Conservation (phyloP, 805 yeast genomes). For the Candida ponderosae region DNA sequence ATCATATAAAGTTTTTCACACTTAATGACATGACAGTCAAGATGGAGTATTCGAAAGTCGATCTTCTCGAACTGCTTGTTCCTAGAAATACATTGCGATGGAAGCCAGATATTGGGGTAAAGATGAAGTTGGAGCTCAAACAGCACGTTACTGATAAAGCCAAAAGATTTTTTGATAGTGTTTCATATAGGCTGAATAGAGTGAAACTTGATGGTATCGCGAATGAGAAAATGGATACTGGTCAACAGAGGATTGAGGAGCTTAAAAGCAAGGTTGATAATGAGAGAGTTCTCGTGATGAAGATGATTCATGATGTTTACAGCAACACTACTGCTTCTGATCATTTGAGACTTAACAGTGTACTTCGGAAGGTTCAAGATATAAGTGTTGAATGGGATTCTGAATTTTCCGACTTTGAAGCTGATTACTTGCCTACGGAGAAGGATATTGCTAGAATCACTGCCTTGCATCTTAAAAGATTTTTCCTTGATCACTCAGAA, state of each 20-base stretch:
- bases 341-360: slow-evolving; percentile 61
- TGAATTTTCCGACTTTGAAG: slow-evolving; percentile 76
- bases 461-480: slow-evolving; percentile 72
- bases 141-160: slow-evolving; percentile 46
- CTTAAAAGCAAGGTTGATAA: slow-evolving; percentile 42
- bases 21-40: slow-evolving; percentile 70
- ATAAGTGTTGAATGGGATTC: slow-evolving; percentile 81
- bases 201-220: slow-evolving; percentile 72
- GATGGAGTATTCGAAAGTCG: slow-evolving; percentile 70
- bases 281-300: slow-evolving; percentile 41
- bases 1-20: slow-evolving; percentile 80
- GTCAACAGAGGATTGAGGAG: slow-evolving; percentile 49
- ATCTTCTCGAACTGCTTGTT: slow-evolving; percentile 67
- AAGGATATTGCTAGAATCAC: slow-evolving; percentile 89
- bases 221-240: slow-evolving; percentile 63
- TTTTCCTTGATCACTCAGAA: slow-evolving; percentile 50
- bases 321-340: slow-evolving; percentile 50
- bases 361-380: slow-evolving; percentile 68
- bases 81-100: slow-evolving; percentile 69
- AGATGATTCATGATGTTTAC: slow-evolving; percentile 44
- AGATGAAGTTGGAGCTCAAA: slow-evolving; percentile 58
- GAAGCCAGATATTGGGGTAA: slow-evolving; percentile 63
- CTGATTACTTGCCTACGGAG: slow-evolving; percentile 77
- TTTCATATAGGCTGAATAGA: slow-evolving; percentile 58
- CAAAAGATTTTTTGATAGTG: slow-evolving; percentile 60